Evolutionary conservation across 176 grass and related monocot genomes (phyloP).

Genomic region (Bromus sterilis): DNA sequence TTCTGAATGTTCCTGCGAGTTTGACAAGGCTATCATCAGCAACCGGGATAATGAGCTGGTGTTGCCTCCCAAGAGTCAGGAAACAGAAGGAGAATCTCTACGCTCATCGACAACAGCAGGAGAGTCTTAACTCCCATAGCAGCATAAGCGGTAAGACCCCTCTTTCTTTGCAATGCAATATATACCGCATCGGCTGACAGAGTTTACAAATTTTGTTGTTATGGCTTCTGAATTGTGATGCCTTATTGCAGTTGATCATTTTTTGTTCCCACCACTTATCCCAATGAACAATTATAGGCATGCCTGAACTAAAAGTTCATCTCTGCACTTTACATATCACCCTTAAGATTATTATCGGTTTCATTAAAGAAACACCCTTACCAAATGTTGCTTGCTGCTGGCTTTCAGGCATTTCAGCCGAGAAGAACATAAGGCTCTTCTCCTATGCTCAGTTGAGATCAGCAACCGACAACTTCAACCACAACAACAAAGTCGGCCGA

Average conservation of each 20-base stretch:
- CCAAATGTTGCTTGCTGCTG: not conserved
- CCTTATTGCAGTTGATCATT: not conserved
- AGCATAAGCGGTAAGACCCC: constrained; percentile 42
- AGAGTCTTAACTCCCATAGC: not conserved
- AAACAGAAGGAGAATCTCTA: constrained; percentile 10
- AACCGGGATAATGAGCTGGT: constrained; percentile 61
- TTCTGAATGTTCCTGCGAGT: not conserved
- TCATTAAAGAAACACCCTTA: not conserved
- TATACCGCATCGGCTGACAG: not conserved
- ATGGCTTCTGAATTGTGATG: not conserved
- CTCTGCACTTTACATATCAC: not conserved
- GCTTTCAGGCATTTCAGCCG: constrained; percentile 63
- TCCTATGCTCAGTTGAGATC: constrained; percentile 69
- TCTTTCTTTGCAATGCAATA: not conserved
- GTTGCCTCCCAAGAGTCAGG: constrained; percentile 33
- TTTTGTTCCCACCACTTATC: not conserved
- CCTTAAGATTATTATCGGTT: not conserved
- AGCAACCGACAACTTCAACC: constrained; percentile 71
- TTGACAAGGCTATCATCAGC: not conserved
- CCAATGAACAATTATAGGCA: not conserved
- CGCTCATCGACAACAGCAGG: not conserved
- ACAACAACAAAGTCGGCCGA: constrained; percentile 55
- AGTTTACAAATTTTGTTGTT: not conserved
- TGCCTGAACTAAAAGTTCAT: not conserved
- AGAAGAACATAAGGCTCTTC: constrained; percentile 81